Evolutionary conservation across 306 rosid species (phyloP), one percentile per base, ranked within the genome.

Genomic region (Sphenostylis stenocarpa): DNA sequence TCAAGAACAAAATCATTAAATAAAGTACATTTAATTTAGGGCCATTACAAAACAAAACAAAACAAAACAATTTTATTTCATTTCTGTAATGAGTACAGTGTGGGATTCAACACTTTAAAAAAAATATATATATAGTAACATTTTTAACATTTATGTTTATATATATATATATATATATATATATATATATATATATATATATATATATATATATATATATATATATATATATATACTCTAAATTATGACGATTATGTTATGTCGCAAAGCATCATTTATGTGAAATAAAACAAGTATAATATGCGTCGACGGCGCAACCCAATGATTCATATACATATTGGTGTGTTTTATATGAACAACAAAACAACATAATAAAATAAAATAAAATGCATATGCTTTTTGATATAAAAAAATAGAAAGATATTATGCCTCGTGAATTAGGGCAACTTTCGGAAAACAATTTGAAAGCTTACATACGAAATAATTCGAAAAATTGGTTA

Each of bases 1-100:
- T 69, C 73, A 69, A 41, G 20, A 43, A 36, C 36, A 28, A 76
- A 44, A 61, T 70, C 69, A 82, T 70, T 70, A 64, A 52, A 9
- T 52, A 44, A 76, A 62, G 52, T 29, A 76, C 62, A 61, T 77
- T 14, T 29, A 55, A 67, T 67, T 41, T 66, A 29, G 14, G 67
- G 39, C 16, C 67, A 58, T 58, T 58, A 15, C 21, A 3, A 29
- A 58, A 60, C 67, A 60, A 60, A 28, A 28, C 2, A n/a, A n/a
- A n/a, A n/a, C n/a, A n/a, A n/a, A n/a, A n/a, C n/a, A n/a, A 7
- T 56, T 28, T 60, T 16, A 60, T 34, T 62, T 34, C 68, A n/a
- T 33, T 33, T 33, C 23, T 60, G 17, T 16, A 15, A 60, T 60
- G 43, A 31, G 23, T 60, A 28, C 12, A 31, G 14, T 38, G 14